Evolutionary conservation across 202 grass and related monocot genomes (phyloP).

Genomic region (Digitaria exilis): DNA sequence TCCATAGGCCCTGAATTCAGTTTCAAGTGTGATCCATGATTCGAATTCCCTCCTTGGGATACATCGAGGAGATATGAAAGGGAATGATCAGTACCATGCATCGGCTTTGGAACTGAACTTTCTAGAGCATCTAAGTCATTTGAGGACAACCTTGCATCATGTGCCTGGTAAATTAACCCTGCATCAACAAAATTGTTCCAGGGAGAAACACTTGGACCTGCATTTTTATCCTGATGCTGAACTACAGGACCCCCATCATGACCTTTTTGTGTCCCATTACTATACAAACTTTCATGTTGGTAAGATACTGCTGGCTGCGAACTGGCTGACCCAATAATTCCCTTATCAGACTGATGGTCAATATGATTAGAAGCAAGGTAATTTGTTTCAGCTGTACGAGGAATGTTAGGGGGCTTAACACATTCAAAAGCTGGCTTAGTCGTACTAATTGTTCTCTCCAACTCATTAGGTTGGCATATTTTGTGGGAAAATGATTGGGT

Average conservation of each 20-base stretch:
- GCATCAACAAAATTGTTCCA: conserved; percentile 25
- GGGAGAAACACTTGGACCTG: conserved; percentile 34
- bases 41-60: conserved; percentile 36
- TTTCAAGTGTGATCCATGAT: conserved; percentile 10
- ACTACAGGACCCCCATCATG: conserved; percentile 33
- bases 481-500: conserved; percentile 48
- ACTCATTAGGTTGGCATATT: conserved; percentile 36
- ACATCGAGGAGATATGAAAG: conserved; percentile 35
- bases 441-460: conserved; percentile 40
- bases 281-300: conserved; percentile 36
- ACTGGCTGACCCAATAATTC: conserved; percentile 24
- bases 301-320: conserved; percentile 33
- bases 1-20: conserved; percentile 27
- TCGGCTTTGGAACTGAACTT: conserved; percentile 43
- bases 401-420: conserved; percentile 36
- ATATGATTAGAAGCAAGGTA: conserved; percentile 37
- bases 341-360: conserved; percentile 18
- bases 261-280: conserved; percentile 28
- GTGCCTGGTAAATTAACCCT: conserved; percentile 2
- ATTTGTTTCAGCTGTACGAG: conserved; percentile 34
- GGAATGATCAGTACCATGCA: conserved; percentile 45
- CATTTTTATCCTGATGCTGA: conserved; percentile 34
- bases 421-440: conserved; percentile 26
- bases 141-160: conserved; percentile 46
- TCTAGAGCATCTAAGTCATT: conserved; percentile 57